phyloP scores from a whole-genome alignment of 2,329 filamentous ascomycete species.

The Fusarium dimerum region DNA sequence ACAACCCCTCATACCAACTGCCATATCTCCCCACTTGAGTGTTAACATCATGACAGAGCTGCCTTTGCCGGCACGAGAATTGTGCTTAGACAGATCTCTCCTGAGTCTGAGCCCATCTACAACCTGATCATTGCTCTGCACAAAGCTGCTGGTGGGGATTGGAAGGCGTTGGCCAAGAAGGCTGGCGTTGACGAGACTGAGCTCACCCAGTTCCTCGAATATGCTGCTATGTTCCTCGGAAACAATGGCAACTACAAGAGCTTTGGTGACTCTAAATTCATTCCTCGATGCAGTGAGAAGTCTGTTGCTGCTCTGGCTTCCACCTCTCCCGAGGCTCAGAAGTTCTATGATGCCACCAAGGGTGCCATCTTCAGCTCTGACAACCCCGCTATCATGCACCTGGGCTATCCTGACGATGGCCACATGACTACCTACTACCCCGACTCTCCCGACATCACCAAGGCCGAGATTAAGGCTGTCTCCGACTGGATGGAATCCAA shows the following conservation, averaged over 20 bases:
- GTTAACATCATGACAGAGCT: slow-evolving; percentile 51
- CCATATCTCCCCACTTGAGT: slow-evolving; percentile 9
- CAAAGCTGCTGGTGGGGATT: slow-evolving; percentile 67
- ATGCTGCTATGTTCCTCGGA: slow-evolving; percentile 75
- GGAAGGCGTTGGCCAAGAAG: slow-evolving; percentile 66
- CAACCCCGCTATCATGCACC: slow-evolving; percentile 66
- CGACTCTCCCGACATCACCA: slow-evolving; percentile 71
- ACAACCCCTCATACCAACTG: slow-evolving; percentile 10
- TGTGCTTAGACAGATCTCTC: slow-evolving; percentile 78
- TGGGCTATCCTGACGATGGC: slow-evolving; percentile 73
- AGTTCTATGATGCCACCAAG: slow-evolving; percentile 66
- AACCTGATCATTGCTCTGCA: slow-evolving; percentile 77
- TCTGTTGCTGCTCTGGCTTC: slow-evolving; percentile 66
- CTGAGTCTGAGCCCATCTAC: slow-evolving; percentile 78
- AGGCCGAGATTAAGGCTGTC: slow-evolving; percentile 72
- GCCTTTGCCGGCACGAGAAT: slow-evolving; percentile 77
- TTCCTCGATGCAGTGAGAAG: slow-evolving; percentile 68
- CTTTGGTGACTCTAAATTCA: slow-evolving; percentile 83
- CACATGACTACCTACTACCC: slow-evolving; percentile 85
- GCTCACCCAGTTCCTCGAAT: slow-evolving; percentile 71
- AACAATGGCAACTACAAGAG: slow-evolving; percentile 86
- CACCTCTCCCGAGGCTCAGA: slow-evolving; percentile 59
- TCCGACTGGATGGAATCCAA: slow-evolving; percentile 74
- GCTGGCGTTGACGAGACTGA: slow-evolving; percentile 65
- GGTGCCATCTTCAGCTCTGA: slow-evolving; percentile 72